These are phyloP conservation scores for Glutinoglossum americanum DNA, from an alignment of 495 filamentous ascomycete species.

Conservation along the genomic window DNA sequence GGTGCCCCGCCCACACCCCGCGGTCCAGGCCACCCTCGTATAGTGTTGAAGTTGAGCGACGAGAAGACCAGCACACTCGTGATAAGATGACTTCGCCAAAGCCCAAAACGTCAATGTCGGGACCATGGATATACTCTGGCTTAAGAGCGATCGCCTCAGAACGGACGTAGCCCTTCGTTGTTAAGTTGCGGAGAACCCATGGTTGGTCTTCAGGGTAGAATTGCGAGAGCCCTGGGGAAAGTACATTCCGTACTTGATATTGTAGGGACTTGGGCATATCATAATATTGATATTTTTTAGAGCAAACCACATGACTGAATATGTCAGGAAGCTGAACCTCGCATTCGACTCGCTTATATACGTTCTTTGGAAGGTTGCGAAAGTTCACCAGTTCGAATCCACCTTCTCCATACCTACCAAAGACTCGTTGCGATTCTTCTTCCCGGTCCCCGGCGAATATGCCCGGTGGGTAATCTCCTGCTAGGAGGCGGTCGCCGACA, in stretches of 20 bases:
- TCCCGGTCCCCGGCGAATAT: neutral
- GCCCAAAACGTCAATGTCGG: neutral
- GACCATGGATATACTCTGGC: neutral
- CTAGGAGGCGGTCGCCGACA: neutral
- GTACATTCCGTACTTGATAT: neutral
- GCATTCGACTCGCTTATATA: neutral
- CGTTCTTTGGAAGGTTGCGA: no score
- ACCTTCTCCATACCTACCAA: neutral
- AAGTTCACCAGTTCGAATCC: neutral
- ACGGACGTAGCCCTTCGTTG: conserved; percentile 13
- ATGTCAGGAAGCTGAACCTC: neutral
- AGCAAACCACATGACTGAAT: neutral
- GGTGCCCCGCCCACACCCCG: conserved; percentile 1
- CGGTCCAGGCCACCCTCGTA: neutral
- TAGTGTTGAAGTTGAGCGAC: neutral
- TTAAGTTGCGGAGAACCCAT: conserved; percentile 17
- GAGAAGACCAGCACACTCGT: neutral
- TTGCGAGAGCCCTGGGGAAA: neutral
- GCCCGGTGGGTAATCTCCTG: neutral
- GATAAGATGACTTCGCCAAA: conserved; percentile 3
- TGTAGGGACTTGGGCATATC: neutral
- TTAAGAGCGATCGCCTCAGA: conserved; percentile 10
- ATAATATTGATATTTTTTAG: neutral
- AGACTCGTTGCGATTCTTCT: neutral
- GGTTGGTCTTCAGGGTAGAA: conserved; percentile 10